Percentiles rank a stretch among this genome's conserved stretches.
These are phyloP conservation scores for Xylaria castorea DNA, from an alignment of 495 filamentous ascomycete genomes.

Conservation along the genomic window DNA sequence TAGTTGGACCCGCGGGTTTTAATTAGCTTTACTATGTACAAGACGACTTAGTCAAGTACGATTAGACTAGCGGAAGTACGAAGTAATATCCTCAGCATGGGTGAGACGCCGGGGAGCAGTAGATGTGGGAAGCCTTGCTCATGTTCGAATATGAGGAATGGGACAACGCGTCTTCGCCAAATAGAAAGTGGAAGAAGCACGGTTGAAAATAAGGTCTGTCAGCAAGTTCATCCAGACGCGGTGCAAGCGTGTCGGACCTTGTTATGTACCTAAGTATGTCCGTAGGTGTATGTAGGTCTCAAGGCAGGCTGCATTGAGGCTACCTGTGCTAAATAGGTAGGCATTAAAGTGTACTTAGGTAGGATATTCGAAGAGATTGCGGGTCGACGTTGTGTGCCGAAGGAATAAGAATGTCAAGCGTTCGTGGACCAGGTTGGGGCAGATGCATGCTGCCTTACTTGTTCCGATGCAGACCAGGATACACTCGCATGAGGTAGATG, in stretches of 20 bases:
- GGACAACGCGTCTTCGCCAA: slow-evolving; percentile 20
- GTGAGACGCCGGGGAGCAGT: slow-evolving; percentile 5
- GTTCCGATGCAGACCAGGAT: slow-evolving; percentile 27
- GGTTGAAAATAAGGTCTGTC: background rate
- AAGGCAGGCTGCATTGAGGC: slow-evolving; percentile 35
- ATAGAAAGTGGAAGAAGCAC: background rate
- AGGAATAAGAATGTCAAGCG: slow-evolving; percentile 23
- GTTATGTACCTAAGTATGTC: slow-evolving; percentile 20
- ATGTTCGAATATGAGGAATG: background rate
- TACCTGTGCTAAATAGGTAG: slow-evolving; percentile 7
- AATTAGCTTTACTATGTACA: slow-evolving; percentile 1
- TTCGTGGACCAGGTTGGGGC: slow-evolving; percentile 29
- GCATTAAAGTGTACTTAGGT: slow-evolving; percentile 29
- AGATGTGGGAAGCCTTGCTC: slow-evolving; percentile 13
- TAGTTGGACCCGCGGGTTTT: slow-evolving; percentile 16
- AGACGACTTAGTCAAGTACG: background rate
- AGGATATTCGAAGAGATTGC: slow-evolving; percentile 34
- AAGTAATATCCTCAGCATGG: slow-evolving; percentile 9
- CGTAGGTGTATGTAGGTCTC: slow-evolving; percentile 33
- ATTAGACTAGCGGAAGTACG: background rate
- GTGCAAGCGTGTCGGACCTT: slow-evolving; percentile 20
- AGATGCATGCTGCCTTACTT: slow-evolving; percentile 13
- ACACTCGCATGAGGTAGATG: slow-evolving; percentile 28
- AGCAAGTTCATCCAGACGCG: slow-evolving; percentile 13
- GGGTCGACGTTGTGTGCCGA: slow-evolving; percentile 33